Conservation (phyloP, 495 filamentous ascomycete species). For the Parachaetomium inaequale region DNA sequence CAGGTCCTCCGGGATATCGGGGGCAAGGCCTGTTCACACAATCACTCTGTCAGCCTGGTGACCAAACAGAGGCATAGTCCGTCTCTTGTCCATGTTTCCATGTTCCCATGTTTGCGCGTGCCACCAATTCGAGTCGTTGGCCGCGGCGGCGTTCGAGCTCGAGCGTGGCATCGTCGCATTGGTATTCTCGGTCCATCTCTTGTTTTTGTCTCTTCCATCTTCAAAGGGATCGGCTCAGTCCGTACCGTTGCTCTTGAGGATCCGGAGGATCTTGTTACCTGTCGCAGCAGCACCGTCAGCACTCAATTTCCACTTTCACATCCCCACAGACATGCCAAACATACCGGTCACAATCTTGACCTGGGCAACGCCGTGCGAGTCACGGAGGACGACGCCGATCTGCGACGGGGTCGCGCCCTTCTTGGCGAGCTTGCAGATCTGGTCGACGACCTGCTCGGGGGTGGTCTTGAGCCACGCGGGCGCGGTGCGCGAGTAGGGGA, state of each 20-base stretch:
- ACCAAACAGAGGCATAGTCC: slow-evolving; percentile 86
- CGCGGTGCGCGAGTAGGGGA: slow-evolving; percentile 91
- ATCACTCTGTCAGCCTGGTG: slow-evolving; percentile 93
- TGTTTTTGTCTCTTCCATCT: neutral
- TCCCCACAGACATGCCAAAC: slow-evolving; percentile 25
- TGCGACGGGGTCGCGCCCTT: slow-evolving; percentile 96
- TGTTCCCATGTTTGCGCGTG: slow-evolving; percentile 9
- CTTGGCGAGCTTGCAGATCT: slow-evolving; percentile 98
- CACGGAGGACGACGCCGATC: slow-evolving; percentile 97
- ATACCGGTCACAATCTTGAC: slow-evolving; percentile 95
- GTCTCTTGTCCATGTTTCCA: slow-evolving; percentile 13
- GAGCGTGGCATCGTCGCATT: slow-evolving; percentile 5
- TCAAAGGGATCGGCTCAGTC: slow-evolving; percentile 15
- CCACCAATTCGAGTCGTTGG: slow-evolving; percentile 2
- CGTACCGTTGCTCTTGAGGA: slow-evolving; percentile 75
- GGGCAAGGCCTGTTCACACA: slow-evolving; percentile 81
- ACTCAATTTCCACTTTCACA: slow-evolving; percentile 9
- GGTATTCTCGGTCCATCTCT: slow-evolving; percentile 11
- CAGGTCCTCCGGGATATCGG: slow-evolving; percentile 95
- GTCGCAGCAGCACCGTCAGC: slow-evolving; percentile 23
- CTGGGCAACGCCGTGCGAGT: slow-evolving; percentile 95
- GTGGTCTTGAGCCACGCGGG: slow-evolving; percentile 94
- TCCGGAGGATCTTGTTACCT: slow-evolving; percentile 99
- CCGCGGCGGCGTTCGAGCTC: neutral
- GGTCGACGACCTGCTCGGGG: slow-evolving; percentile 84